phyloP scores from a whole-genome alignment of 2,329 filamentous ascomycete species.

The Rhinocladiella similis region DNA sequence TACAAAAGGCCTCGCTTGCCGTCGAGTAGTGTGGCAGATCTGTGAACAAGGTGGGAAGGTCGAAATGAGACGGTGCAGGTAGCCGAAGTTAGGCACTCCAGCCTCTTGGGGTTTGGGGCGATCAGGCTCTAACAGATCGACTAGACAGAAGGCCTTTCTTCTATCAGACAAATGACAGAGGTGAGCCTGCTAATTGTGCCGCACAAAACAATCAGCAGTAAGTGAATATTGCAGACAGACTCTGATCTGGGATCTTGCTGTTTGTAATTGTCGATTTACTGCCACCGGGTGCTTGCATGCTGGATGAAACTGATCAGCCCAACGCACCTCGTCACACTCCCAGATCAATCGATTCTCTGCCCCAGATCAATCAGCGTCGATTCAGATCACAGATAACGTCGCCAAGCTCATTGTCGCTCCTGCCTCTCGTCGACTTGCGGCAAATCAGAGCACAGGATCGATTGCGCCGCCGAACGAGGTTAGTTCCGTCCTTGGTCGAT shows the following conservation, averaged over 20 bases:
- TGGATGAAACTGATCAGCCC: background rate
- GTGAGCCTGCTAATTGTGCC: background rate
- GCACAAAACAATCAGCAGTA: background rate
- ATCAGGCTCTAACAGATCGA: conserved; percentile 2
- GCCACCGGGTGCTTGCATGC: background rate
- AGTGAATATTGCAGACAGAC: background rate
- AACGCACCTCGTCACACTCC: background rate
- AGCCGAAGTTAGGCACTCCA: conserved; percentile 19
- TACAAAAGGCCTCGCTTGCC: background rate
- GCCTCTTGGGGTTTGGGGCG: conserved; percentile 16
- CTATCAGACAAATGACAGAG: background rate
- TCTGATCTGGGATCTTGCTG: background rate
- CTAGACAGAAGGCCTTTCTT: background rate
- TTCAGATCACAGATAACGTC: background rate
- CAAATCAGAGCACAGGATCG: background rate
- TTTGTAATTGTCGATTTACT: background rate
- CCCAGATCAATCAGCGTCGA: background rate
- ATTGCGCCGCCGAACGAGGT: background rate
- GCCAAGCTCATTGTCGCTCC: background rate
- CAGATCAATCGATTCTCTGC: background rate
- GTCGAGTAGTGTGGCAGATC: conserved; percentile 20
- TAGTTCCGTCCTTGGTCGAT: background rate
- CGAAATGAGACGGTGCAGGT: conserved; percentile 24
- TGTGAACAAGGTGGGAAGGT: conserved; percentile 8
- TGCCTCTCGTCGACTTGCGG: background rate